Evolutionary conservation across 179 eudicot species (phyloP).

Genomic region (Corrigiola litoralis): DNA sequence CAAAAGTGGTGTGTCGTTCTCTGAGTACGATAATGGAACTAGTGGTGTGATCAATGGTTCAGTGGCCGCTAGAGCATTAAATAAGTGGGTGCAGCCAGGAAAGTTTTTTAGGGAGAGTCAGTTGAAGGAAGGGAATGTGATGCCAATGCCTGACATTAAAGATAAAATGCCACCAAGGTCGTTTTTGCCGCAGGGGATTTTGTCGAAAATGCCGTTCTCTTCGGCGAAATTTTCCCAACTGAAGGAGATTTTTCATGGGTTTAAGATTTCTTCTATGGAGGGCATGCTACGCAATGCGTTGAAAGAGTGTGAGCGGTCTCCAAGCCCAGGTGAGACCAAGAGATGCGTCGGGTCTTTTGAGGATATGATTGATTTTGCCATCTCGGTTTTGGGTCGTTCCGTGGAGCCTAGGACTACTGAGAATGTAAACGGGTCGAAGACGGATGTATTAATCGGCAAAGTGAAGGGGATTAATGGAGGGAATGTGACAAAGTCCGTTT

Average conservation of each 20-base stretch:
- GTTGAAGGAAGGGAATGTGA: constrained; percentile 49
- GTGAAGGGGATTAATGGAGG: constrained; percentile 73
- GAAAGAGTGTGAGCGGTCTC: constrained; percentile 70
- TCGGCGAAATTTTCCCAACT: constrained; percentile 31
- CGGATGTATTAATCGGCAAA: constrained; percentile 48
- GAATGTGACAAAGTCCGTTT: constrained; percentile 64
- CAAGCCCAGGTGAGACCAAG: constrained; percentile 69
- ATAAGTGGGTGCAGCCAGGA: constrained; percentile 73
- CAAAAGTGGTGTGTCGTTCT: constrained; percentile 45
- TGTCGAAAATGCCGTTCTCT: constrained; percentile 62
- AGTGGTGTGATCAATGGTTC: not conserved
- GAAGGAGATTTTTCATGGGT: constrained; percentile 52
- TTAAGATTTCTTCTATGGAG: constrained; percentile 45
- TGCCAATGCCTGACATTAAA: constrained; percentile 76
- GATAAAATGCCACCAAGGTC: constrained; percentile 82
- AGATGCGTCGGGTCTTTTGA: constrained; percentile 74
- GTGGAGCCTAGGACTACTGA: constrained; percentile 57
- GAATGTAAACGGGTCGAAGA: constrained; percentile 50
- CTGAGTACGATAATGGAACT: constrained; percentile 30
- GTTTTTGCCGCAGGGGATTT: constrained; percentile 59
- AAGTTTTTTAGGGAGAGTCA: constrained; percentile 63
- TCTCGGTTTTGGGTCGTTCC: constrained; percentile 57
- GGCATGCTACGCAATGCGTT: constrained; percentile 41
- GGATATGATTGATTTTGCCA: constrained; percentile 82
- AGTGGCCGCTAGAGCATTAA: constrained; percentile 26